Base-by-base conservation (phyloP, 495 filamentous ascomycete species). In the Neurospora sp. region DNA sequence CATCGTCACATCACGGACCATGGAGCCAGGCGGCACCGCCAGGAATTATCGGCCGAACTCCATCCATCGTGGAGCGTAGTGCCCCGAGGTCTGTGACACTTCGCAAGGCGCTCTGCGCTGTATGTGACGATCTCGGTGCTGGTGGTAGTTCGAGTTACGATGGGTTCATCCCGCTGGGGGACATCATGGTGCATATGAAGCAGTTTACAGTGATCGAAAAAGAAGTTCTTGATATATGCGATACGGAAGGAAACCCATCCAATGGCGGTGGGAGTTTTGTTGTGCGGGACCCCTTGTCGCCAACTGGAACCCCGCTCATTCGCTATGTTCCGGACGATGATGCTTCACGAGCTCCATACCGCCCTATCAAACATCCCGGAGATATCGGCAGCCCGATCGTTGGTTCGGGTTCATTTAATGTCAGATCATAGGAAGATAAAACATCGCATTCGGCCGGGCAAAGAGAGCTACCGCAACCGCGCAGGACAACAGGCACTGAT, bases 211-310 rank as follows among this genome's bases (percentile, higher is more conserved):
- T 96, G 73, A 83, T 84, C 4, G 84, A 92, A 70, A 83, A 88
- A 39, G 94, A 97, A 75, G 85, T 99, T 80, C 85, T 94, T n/a
- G 91, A 93, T 69, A 93, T 97, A 72, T 95, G 92, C 81, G 94
- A 98, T 74, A 96, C 94, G 2, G 91, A 96, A 79, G 96, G 96
- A 73, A 96, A 92, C 77, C 78, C 84, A 0, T 88, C 91, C 69
- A 98, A 98, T 75, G 96, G 96, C 71, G 96, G 96, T 71, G 96
- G 96, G 23, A 90, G 86, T 54, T 97, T 98, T 79, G 87, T 86
- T 35, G 84, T 91, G 69, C 86, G 86, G 48, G 85, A 88, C 54
- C 86, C 82, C 35, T 83, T 77, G 10, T 39, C 71, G 54, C 27
- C 2, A 76, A 70, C 3, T 82, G 83, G 38, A 83, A 82, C 40